Conservation (phyloP, 75 land plant genomes). For the Pseudotsuga menziesii region DNA sequence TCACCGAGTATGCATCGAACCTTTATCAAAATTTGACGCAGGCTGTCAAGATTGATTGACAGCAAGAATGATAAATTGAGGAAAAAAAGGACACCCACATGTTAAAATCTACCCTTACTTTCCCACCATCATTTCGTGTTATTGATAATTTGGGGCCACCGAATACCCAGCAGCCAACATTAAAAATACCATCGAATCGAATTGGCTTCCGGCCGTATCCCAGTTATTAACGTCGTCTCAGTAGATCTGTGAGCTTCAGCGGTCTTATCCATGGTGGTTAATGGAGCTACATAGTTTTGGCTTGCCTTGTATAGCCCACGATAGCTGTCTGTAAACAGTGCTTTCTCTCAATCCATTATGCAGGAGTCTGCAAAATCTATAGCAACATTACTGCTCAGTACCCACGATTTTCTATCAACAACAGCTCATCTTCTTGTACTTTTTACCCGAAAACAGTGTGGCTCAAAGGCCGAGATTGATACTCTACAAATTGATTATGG, state of each 20-base stretch:
- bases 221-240: too few species aligned
- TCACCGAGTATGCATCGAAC: not conserved
- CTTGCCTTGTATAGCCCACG: too few species aligned
- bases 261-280: too few species aligned
- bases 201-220: not conserved
- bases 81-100: not conserved
- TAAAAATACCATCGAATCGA: not conserved
- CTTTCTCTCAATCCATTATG: not conserved
- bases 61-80: not conserved
- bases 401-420: not conserved
- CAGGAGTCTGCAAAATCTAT: not conserved
- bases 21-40: not conserved
- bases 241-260: too few species aligned
- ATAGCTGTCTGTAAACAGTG: too few species aligned
- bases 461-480: not conserved
- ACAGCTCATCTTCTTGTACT: not conserved
- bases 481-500: not conserved
- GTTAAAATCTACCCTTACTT: not conserved
- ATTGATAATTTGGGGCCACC: not conserved
- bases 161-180: not conserved
- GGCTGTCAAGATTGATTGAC: not conserved
- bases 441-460: not conserved
- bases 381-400: not conserved
- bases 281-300: too few species aligned
- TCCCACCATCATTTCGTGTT: not conserved